Conservation (phyloP, 2,329 filamentous ascomycete species). For the Cladobotryum mycophilum region DNA sequence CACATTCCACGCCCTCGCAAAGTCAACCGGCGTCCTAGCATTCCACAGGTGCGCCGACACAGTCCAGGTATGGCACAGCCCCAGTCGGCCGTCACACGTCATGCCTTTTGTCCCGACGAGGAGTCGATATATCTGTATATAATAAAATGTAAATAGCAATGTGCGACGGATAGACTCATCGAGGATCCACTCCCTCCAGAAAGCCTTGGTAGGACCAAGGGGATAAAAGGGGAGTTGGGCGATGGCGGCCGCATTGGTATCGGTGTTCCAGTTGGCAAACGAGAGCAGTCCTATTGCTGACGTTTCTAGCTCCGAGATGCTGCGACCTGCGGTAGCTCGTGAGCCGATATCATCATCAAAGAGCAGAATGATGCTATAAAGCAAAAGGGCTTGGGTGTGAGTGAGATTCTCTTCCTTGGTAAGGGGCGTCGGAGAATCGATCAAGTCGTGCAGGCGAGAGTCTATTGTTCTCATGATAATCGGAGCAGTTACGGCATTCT, state of each 20-base stretch:
- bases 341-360: constrained; percentile 44
- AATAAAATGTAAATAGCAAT: constrained; percentile 41
- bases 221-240: constrained; percentile 26
- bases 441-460: constrained; percentile 36
- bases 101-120: constrained; percentile 22
- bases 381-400: constrained; percentile 40
- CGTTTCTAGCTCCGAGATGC: constrained; percentile 27
- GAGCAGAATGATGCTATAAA: constrained; percentile 44
- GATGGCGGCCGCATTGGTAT: not conserved
- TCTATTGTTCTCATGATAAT: constrained; percentile 45
- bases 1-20: constrained; percentile 32
- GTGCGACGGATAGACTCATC: constrained; percentile 50
- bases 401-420: constrained; percentile 29
- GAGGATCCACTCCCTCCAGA: constrained; percentile 47
- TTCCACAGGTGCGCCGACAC: constrained; percentile 33
- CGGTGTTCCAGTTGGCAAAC: constrained; percentile 25
- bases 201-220: constrained; percentile 34
- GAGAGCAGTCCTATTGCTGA: constrained; percentile 27
- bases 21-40: constrained; percentile 29
- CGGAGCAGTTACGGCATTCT: constrained; percentile 40
- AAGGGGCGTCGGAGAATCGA: constrained; percentile 27
- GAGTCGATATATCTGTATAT: constrained; percentile 33
- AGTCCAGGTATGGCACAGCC: constrained; percentile 32
- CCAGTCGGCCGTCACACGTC: constrained; percentile 24
- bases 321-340: constrained; percentile 32